Evolutionary conservation across 1,139 yeast species (phyloP).

Genomic region (Geotrichum fermentans): DNA sequence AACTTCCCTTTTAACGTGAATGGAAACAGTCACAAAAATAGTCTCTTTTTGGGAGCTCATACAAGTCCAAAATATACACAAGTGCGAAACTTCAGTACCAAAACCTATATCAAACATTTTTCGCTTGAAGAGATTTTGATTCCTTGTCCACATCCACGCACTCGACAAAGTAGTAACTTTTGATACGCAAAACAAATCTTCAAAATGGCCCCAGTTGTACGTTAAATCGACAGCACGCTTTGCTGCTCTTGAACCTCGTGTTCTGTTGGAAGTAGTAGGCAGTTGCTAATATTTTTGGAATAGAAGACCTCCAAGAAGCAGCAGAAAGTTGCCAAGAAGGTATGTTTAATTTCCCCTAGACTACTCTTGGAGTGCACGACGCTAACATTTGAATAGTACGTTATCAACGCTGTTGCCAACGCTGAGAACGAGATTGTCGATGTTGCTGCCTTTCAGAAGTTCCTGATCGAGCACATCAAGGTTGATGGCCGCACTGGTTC

Average conservation of each 20-base stretch:
- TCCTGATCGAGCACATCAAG: slow-evolving; percentile 98
- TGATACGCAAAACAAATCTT: not conserved
- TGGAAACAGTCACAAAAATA: too few species aligned
- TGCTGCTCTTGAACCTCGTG: slow-evolving; percentile 27
- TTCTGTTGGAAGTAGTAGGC: slow-evolving; percentile 42
- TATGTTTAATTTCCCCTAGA: not conserved
- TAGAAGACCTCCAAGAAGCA: slow-evolving; percentile 73
- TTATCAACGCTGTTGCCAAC: slow-evolving; percentile 96
- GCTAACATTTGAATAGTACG: slow-evolving; percentile 43
- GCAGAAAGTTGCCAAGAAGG: slow-evolving; percentile 39
- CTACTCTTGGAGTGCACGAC: not conserved
- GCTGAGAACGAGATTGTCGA: slow-evolving; percentile 91
- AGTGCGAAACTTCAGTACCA: too few species aligned
- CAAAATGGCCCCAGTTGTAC: slow-evolving; percentile 87
- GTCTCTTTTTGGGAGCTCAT: too few species aligned
- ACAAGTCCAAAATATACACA: too few species aligned
- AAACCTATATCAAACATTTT: too few species aligned
- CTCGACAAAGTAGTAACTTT: too few species aligned
- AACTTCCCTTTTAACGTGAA: too few species aligned
- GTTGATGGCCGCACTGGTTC: slow-evolving; percentile 94
- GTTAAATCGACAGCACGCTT: slow-evolving; percentile 40
- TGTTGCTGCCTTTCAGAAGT: slow-evolving; percentile 96
- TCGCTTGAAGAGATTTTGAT: too few species aligned
- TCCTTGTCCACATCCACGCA: too few species aligned
- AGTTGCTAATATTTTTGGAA: slow-evolving; percentile 38